Base-by-base conservation (phyloP, 345 rosid genomes). In the Citrus sp. region DNA sequence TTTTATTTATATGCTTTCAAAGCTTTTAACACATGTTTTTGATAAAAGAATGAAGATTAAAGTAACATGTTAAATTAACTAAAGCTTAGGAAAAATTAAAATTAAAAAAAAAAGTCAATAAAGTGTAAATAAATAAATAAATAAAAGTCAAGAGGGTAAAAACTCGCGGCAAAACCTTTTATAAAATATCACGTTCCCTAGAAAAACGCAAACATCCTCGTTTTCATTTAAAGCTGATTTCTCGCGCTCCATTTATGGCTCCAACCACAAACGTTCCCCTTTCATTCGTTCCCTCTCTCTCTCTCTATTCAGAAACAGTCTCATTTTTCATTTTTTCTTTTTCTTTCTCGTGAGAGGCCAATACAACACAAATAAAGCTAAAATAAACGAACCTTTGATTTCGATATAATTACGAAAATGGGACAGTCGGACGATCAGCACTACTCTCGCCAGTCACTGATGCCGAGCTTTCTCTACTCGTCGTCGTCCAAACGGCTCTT, bases 401-500 rank as follows among this genome's bases (percentile, higher is more conserved):
- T 66, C 58, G n/a, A 64, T 4, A 34, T 13, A 24, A 8, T 32
- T 7, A 1, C 30, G 12, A 34, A 49, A 78, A 91, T 92, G 97
- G 90, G 86, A 38, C 38, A 70, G 32, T 76, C 87, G 0, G 88
- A 81, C n/a, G 18, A 24, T 28, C 40, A 28, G 30, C 61, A 30
- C 5, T 19, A 69, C 54, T 74, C 92, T 27, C 85, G 89, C 69
- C 86, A 79, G 62, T 81, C 94, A 42, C 79, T 91, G 80, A 88
- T 93, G 87, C 99, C 98, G 3, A 80, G 83, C 86, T 91, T 89
- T 83, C 94, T 95, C 42, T 95, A 93, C 84, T 83, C 93, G 24
- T 62, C 85, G 49, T 70, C 85, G 46, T 42, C 79, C 10, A 51
- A 70, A 4, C 65, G 72, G 32, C 67, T 80, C 21, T 76, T 82